phyloP scores from a whole-genome alignment of 1,139 yeast species.

The Suhomyces bokatorum region DNA sequence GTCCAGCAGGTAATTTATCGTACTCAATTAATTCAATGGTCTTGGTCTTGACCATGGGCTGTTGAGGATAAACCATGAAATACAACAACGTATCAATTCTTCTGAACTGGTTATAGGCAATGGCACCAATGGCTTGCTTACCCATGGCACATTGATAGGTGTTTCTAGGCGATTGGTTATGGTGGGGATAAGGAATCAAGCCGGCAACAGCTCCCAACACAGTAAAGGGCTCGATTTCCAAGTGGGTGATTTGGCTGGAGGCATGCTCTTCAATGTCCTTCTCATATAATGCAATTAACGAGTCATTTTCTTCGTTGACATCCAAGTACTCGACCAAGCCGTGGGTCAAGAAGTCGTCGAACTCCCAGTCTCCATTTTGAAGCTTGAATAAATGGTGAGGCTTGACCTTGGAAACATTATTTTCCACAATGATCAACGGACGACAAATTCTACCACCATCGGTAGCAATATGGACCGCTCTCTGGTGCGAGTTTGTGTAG shows the following conservation, averaged over 20 bases:
- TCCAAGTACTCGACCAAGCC: slow-evolving; percentile 96
- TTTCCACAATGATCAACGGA: slow-evolving; percentile 84
- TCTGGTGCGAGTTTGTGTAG: slow-evolving; percentile 84
- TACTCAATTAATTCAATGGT: slow-evolving; percentile 94
- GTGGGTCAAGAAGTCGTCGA: slow-evolving; percentile 81
- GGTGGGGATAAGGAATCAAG: slow-evolving; percentile 98
- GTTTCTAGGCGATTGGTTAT: slow-evolving; percentile 98
- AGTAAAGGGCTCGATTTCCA: slow-evolving; percentile 96
- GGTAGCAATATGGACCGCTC: slow-evolving; percentile 94
- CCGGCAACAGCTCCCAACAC: slow-evolving; percentile 98
- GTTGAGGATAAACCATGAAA: slow-evolving; percentile 97
- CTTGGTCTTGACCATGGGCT: slow-evolving; percentile 97
- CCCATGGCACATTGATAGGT: slow-evolving; percentile 99
- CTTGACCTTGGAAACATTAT: slow-evolving; percentile 68
- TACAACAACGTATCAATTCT: slow-evolving; percentile 93
- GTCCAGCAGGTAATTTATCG: slow-evolving; percentile 98
- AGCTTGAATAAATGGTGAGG: slow-evolving; percentile 67
- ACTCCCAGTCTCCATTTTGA: slow-evolving; percentile 69
- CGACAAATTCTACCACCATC: slow-evolving; percentile 99
- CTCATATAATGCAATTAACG: slow-evolving; percentile 90
- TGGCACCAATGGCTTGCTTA: slow-evolving; percentile 99
- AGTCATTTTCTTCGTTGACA: slow-evolving; percentile 96
- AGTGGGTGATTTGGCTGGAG: slow-evolving; percentile 60
- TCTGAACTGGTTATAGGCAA: slow-evolving; percentile 93
- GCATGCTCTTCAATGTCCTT: slow-evolving; percentile 39